phyloP scores from a whole-genome alignment of 805 yeast species.

The Clavispora vitiphila region DNA sequence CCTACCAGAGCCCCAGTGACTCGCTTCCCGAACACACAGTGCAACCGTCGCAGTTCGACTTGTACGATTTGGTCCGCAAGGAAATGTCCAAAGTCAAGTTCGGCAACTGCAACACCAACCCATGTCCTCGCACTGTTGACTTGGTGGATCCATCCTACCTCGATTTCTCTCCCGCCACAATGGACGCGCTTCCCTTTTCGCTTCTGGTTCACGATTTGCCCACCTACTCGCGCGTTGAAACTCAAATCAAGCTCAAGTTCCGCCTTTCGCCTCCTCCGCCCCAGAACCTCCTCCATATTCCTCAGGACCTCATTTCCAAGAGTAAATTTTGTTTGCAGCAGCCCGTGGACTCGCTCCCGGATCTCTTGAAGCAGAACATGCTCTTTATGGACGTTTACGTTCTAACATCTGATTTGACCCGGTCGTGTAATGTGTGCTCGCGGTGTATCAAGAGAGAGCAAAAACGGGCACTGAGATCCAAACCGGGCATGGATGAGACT shows the following conservation, averaged over 20 bases:
- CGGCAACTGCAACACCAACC: conserved; percentile 40
- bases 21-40: neutral
- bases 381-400: conserved; percentile 76
- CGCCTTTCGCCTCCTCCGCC: conserved; percentile 72
- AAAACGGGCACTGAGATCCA: conserved; percentile 89
- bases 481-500: conserved; percentile 44
- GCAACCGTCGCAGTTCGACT: conserved; percentile 12
- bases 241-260: conserved; percentile 80
- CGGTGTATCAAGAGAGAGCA: conserved; percentile 91
- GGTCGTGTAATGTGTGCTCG: conserved; percentile 70
- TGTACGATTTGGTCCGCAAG: conserved; percentile 42
- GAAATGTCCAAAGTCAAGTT: conserved; percentile 50
- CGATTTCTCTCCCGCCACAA: conserved; percentile 34
- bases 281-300: conserved; percentile 69
- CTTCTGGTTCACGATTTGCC: conserved; percentile 63
- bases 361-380: conserved; percentile 44
- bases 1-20: conserved; percentile 18
- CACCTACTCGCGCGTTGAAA: conserved; percentile 83
- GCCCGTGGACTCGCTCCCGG: conserved; percentile 40
- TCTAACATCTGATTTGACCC: conserved; percentile 47
- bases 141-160: conserved; percentile 30
- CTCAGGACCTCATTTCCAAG: conserved; percentile 83
- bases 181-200: conserved; percentile 42
- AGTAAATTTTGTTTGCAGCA: conserved; percentile 69
- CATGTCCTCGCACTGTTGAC: conserved; percentile 28